Conservation (phyloP, 495 filamentous ascomycete genomes). For the Saxophila tyrrhenica region DNA sequence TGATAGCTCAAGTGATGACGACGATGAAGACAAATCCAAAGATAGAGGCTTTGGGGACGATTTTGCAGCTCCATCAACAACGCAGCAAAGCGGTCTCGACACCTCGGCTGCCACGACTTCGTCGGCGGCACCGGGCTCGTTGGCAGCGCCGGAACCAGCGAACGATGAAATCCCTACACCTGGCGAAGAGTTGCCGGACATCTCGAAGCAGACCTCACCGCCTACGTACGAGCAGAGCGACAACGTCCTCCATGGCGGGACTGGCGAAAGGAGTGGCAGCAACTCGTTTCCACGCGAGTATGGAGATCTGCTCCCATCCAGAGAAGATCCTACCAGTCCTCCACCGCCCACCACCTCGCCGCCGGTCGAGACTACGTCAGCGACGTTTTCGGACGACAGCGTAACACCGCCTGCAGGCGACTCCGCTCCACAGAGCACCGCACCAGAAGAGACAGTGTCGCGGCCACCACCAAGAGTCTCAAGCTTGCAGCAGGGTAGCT, state of each 20-base stretch:
- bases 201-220: slow-evolving; percentile 51
- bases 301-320: slow-evolving; percentile 51
- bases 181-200: slow-evolving; percentile 35
- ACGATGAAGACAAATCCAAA: slow-evolving; percentile 34
- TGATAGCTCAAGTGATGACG: slow-evolving; percentile 61
- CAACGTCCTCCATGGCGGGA: slow-evolving; percentile 22
- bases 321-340: slow-evolving; percentile 48
- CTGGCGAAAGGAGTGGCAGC: slow-evolving; percentile 26
- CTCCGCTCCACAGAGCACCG: neutral
- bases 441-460: neutral
- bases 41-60: slow-evolving; percentile 72
- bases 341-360: slow-evolving; percentile 18
- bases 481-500: neutral
- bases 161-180: slow-evolving; percentile 16
- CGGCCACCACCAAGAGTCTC: neutral
- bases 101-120: neutral
- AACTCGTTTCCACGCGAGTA: slow-evolving; percentile 50
- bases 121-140: neutral
- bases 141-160: neutral
- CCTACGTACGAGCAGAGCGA: slow-evolving; percentile 48
- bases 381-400: neutral
- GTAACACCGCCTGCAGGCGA: neutral
- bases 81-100: slow-evolving; percentile 21
- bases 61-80: slow-evolving; percentile 60
- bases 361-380: neutral